Conservation (phyloP, 495 filamentous ascomycete genomes). For the Aspergillus baeticus region DNA sequence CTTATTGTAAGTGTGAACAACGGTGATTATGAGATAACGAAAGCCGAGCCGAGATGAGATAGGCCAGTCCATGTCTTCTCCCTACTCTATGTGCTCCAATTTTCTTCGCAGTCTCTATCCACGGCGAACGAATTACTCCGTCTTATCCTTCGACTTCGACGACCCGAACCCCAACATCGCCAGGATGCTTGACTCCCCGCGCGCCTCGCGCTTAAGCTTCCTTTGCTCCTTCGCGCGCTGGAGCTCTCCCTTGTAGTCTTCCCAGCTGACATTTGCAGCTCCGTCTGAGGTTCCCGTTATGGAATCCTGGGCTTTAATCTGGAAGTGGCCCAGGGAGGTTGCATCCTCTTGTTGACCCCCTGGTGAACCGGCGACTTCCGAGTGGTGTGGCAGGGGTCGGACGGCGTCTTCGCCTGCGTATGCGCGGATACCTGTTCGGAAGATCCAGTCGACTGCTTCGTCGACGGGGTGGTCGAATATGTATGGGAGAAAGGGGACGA, state of each 20-base stretch:
- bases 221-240: slow-evolving; percentile 32
- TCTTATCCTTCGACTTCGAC: slow-evolving; percentile 28
- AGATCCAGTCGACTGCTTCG: slow-evolving; percentile 81
- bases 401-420: slow-evolving; percentile 66
- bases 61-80: neutral
- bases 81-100: no score
- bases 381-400: slow-evolving; percentile 26
- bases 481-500: slow-evolving; percentile 85
- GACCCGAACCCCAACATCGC: slow-evolving; percentile 23
- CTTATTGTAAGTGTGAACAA: neutral
- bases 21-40: neutral
- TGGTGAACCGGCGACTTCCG: neutral
- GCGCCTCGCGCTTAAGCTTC: slow-evolving; percentile 21
- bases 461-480: slow-evolving; percentile 95
- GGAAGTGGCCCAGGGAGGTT: slow-evolving; percentile 18
- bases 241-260: slow-evolving; percentile 37
- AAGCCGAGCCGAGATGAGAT: neutral
- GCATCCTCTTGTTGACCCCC: slow-evolving; percentile 14
- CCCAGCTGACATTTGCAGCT: slow-evolving; percentile 34
- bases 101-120: no score
- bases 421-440: slow-evolving; percentile 72
- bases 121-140: slow-evolving; percentile 25
- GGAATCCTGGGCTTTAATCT: slow-evolving; percentile 14
- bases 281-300: slow-evolving; percentile 11
- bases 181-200: slow-evolving; percentile 15